Evolutionary conservation across 1,284 basidiomycete genomes (phyloP), one percentile per base, ranked within the genome.

Genomic region (Retiboletus flavoniger): DNA sequence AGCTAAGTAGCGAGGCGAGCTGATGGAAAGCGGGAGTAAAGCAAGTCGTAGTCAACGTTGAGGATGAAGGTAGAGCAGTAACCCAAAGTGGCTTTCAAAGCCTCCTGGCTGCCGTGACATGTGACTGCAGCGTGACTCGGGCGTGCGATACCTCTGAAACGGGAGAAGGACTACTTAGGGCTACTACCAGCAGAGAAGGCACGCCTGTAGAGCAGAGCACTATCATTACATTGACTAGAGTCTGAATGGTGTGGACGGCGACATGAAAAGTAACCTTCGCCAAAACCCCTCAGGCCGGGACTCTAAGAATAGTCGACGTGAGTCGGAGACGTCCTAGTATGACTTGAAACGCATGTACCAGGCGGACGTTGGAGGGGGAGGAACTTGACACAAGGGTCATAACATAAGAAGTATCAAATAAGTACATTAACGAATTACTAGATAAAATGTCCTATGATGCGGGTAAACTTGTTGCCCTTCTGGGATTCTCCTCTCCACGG

Each of bases 1-100:
- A 47, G 16, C 13, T 28, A 41, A 47, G 13, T 53, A 36, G 42
- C 31, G 46, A 47, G 29, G 46, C 39, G 43, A 44, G 45, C 21
- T 57, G 54, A 47, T 47, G 36, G 49, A 47, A 55, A 54, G 56
- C 55, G 47, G 55, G 50, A 54, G 52, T 47, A 50, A 53, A 57
- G 55, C 55, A 56, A 63, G 66, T 73, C 57, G 71, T 70, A 65
- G 68, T 72, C 64, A 63, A 62, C 65, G 70, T 64, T 60, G 65
- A 64, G 58, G 69, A 68, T 63, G 62, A 59, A 60, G 60, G 64
- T 53, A 64, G 36, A 52, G 50, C 49, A 56, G 56, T 51, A 48
- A 52, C 67, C 64, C 58, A 54, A 64, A 50, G 58, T 57, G 58
- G 66, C 67, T 65, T 62, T 57, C 56, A 68, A 64, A 56, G 70